Conservation (phyloP, 306 rosid species). For the Abrus precatorius region DNA sequence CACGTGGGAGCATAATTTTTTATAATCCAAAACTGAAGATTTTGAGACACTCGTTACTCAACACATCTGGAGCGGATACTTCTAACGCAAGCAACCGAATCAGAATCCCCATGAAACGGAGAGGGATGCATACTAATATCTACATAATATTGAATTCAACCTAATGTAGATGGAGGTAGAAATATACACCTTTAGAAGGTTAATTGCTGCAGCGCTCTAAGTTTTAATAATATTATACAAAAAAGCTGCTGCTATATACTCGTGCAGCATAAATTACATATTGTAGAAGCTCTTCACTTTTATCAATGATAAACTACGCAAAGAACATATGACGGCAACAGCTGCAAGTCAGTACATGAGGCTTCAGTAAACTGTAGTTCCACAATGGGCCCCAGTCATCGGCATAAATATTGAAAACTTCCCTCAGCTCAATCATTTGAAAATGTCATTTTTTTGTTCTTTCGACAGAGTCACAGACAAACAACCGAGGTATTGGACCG, state of each 20-base stretch:
- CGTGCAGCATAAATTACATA: constrained; percentile 38
- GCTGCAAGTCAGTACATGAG: constrained; percentile 51
- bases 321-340: constrained; percentile 46
- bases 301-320: constrained; percentile 27
- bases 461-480: constrained; percentile 30
- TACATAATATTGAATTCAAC: constrained; percentile 48
- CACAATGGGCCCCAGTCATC: constrained; percentile 3
- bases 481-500: constrained; percentile 36
- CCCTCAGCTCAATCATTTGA: constrained; percentile 41
- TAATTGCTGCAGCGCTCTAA: constrained; percentile 50
- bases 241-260: constrained; percentile 52
- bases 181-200: constrained; percentile 44
- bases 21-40: constrained; percentile 27
- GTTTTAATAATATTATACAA: constrained; percentile 41
- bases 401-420: constrained; percentile 34
- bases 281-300: constrained; percentile 45
- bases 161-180: constrained; percentile 36
- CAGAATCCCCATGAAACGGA: constrained; percentile 35
- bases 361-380: constrained; percentile 9
- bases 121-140: constrained; percentile 40
- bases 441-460: constrained; percentile 29
- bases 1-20: not conserved
- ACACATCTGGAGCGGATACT: not conserved
- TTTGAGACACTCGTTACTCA: constrained; percentile 26
- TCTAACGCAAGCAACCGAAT: constrained; percentile 22